Evolutionary conservation across 768 basidiomycete genomes (phyloP), one percentile per base, ranked within the genome.

Genomic region (Austroboletus eburneus): DNA sequence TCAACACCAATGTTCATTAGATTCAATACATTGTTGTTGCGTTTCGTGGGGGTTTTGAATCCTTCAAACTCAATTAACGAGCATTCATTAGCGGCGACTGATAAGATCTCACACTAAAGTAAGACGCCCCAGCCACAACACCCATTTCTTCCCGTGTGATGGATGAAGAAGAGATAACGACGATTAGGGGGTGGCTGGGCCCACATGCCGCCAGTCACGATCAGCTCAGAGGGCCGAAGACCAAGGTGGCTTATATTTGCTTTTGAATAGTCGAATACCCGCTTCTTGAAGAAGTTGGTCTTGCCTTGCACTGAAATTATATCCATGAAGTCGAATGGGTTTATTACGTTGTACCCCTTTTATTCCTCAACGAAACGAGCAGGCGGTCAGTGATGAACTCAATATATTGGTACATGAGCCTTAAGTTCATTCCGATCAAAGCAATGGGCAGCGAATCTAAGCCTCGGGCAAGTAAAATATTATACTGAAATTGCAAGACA

Each of bases 251-350:
- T 76, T 46, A 87, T 73, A 41, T 78, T 73, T 9, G 87, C 85
- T 57, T 79, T 86, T 14, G 81, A 74, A 57, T 89, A 89, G 17
- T 89, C 87, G 3, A 89, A 92, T 4, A 96, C 94, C 1, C 93
- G 79, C 69, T 94, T 93, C 71, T 95, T 92, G 63, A 94, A 96
- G 67, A 96, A 96, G 70, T 96, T 93, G 33, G 93, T 91, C 74
- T 98, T 98, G 52, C 94, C 94, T 69, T 93, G 87, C 6, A 96
- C 72, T 14, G 91, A 95, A 38, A 94, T 94, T 79, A 92, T 81
- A 56, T 94, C 91, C 90, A 93, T 93, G 60, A 92, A 92, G 65
- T 93, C 87, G 64, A 89, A 87, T 7, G 93, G 94, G 63, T 96
- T 96, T 21, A 77, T 69, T 0, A 74, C 67, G 50, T 81, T 73